Base-by-base conservation (phyloP, 2,329 filamentous ascomycete genomes). In the Pseudocercospora musae region DNA sequence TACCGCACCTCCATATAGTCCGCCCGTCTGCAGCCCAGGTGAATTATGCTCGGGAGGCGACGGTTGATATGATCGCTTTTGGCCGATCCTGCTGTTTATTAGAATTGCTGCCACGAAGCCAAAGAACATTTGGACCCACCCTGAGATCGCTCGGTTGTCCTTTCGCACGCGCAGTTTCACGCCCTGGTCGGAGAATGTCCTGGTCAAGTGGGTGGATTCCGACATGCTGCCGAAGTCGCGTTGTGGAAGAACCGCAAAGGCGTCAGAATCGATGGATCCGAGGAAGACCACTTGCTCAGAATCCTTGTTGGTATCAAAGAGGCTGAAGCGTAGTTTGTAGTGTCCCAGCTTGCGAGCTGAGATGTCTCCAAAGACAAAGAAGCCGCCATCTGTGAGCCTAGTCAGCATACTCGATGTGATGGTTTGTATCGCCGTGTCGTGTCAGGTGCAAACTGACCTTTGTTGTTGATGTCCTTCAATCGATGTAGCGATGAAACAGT, bases 351-450 rank as follows among this genome's bases (percentile, higher is more conserved):
- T 81, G 72, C 89, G 89, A 63, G 94, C 87, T 0, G 91, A 95
- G 21, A 96, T 81, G 75, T 96, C 92, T 4, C 90, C 90, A 76
- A 96, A 96, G n/a, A 96, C 88, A 72, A 96, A 96, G 78, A 92
- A 96, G 0, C 88, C 91, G 10, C 89, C 89, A 75, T 95, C 91
- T 79, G 63, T n/a, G 27, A 11, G n/a, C 2, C 15, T 4, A 7
- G 11, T 58, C 44, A 58, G 55, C 18, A 52, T n/a, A 20, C 15
- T 11, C 15, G 3, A 15, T 52, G 21, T 18, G 18, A 20, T n/a
- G 31, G 18, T 7, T 6, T 13, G 18, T 48, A 29, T n/a, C 15
- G 15, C 4, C 21, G 15, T 52, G 13, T 52, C 18, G 29, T 10
- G 52, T 10, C 52, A 21, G 20, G 52, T 25, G 18, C 15, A 15